Evolutionary conservation across 768 basidiomycete genomes (phyloP).

Genomic region (Boletus rufocinnamomeus): DNA sequence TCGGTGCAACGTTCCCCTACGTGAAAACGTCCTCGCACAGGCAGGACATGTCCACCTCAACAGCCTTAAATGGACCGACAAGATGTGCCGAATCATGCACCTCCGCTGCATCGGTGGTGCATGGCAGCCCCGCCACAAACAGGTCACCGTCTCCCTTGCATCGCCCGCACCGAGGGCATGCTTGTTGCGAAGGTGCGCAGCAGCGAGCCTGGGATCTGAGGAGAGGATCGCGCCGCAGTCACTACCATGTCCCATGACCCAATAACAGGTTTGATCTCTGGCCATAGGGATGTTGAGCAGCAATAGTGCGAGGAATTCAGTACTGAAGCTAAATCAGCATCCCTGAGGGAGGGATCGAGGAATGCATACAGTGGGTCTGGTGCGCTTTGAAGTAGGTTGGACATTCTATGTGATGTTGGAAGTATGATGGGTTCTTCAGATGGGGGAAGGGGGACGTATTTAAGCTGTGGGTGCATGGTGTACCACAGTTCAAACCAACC

Average conservation of each 20-base stretch:
- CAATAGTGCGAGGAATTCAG: no score
- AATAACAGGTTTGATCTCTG: no score
- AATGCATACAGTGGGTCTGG: no score
- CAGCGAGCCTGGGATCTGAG: no score
- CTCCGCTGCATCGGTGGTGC: neutral
- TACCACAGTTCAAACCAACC: no score
- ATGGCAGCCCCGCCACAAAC: neutral
- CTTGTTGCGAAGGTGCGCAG: neutral
- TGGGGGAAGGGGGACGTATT: neutral
- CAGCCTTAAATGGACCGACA: neutral
- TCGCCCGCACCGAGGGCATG: neutral
- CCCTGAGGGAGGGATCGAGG: no score
- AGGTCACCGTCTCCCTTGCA: neutral
- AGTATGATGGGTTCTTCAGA: neutral
- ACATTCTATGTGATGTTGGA: no score
- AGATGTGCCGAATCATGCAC: neutral
- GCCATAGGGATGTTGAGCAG: no score
- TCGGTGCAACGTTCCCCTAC: neutral
- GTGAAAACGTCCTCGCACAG: neutral
- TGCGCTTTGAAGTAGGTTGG: no score
- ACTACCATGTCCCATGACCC: no score
- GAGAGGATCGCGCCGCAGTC: no score
- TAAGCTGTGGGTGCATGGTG: neutral
- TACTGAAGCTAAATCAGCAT: no score
- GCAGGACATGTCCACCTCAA: neutral